phyloP scores from a whole-genome alignment of 2,329 filamentous ascomycete species.

The Calonectria multiphialidica region DNA sequence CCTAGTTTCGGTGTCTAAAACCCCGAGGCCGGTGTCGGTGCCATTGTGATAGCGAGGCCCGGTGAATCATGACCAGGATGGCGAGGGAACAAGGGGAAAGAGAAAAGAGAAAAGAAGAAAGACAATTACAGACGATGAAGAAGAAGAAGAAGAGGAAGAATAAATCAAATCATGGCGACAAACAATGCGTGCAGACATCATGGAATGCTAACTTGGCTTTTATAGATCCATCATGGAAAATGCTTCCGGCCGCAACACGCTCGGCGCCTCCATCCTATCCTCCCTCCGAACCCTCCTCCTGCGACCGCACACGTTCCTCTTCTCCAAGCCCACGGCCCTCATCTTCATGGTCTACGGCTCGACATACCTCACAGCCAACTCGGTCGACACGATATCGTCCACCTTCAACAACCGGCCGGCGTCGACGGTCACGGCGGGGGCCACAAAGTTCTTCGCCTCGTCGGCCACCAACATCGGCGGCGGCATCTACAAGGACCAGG shows the following conservation, averaged over 20 bases:
- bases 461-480: conserved; percentile 86
- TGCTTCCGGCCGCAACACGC: conserved; percentile 75
- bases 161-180: not conserved
- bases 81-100: not conserved
- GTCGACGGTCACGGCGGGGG: conserved; percentile 76
- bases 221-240: conserved; percentile 83
- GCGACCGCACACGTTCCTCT: conserved; percentile 71
- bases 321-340: conserved; percentile 76
- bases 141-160: not conserved
- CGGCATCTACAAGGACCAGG: conserved; percentile 90
- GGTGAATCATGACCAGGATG: not conserved
- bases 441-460: conserved; percentile 84
- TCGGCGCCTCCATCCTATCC: conserved; percentile 68
- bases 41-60: not conserved
- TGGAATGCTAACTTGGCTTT: conserved; percentile 12
- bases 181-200: not conserved
- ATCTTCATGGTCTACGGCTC: conserved; percentile 84
- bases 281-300: conserved; percentile 69
- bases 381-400: conserved; percentile 82
- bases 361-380: conserved; percentile 91
- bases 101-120: not conserved
- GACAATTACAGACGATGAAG: not conserved
- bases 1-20: conserved; percentile 9
- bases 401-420: conserved; percentile 71
- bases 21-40: conserved; percentile 10